Base-by-base conservation (phyloP, 2,329 filamentous ascomycete species). In the Pseudogymnoascus sp. region DNA sequence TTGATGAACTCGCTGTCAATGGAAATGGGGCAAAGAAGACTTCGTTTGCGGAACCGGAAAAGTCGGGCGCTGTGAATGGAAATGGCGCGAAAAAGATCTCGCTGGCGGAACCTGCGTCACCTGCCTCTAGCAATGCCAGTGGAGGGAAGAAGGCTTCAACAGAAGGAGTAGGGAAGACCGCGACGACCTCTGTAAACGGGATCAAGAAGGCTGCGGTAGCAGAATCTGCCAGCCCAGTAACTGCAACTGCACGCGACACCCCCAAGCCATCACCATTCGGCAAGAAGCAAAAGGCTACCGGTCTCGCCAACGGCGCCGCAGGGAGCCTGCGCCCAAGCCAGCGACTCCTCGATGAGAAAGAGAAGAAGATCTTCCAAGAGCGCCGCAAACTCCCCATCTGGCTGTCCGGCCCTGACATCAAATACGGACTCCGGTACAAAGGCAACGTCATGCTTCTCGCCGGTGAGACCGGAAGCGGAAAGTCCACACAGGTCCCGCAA, bases 401-500 rank as follows among this genome's bases (percentile, higher is more conserved):
- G 68, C 61, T 64, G 4, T 70, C 69, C 47, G 67, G 69, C 35
- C 62, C 62, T 21, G 69, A 72, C 64, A 72, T 74, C 42, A 66
- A 69, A 24, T 65, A 62, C 47, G 66, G 63, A 13, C 56, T 74
- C n/a, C 66, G 70, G 37, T 38, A 69, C 4, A 67, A 72, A 19
- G 56, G 56, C 16, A 85, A 96, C 70, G 85, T 96, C 1, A 82
- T 99, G 61, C 81, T 99, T 0, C 78, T 99, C 13, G 88, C 95
- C 2, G 93, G 93, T 77, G 93, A 97, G 75, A 99, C 95, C 0
- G 95, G 95, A 73, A 96, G 91, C 13, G 95, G 95, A 73, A 99
- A 99, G 77, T 96, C 90, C 78, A 99, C 95, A 0, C 95, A 99
- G 75, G 87, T 97, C 0, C 93, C 95, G 0, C 95, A 97, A 71